These are phyloP conservation scores for Neonectria neomacrospora DNA, from an alignment of 2,329 filamentous ascomycete genomes.

Conservation along the genomic window DNA sequence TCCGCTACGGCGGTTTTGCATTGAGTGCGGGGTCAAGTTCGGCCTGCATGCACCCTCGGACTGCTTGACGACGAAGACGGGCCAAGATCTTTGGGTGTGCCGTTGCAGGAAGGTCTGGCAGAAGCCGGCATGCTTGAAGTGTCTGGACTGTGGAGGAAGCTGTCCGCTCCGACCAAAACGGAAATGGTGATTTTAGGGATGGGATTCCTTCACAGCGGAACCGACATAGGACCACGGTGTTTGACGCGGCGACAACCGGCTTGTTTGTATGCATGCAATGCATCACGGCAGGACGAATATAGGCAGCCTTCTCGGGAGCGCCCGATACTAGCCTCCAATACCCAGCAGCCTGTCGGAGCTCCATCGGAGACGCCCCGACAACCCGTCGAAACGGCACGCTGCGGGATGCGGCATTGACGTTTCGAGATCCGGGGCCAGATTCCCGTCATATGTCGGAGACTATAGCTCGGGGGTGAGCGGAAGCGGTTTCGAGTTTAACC, in stretches of 20 bases:
- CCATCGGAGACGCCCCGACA: background rate
- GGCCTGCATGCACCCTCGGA: slow-evolving; percentile 53
- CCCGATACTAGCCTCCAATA: background rate
- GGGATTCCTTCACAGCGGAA: background rate
- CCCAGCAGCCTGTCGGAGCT: background rate
- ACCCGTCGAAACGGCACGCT: slow-evolving; percentile 12
- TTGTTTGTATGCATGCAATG: slow-evolving; percentile 1
- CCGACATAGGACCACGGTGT: background rate
- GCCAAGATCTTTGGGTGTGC: slow-evolving; percentile 55
- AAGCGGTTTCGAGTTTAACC: slow-evolving; percentile 14
- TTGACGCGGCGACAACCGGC: background rate
- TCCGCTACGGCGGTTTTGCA: slow-evolving; percentile 54
- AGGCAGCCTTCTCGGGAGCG: background rate
- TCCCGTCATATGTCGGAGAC: slow-evolving; percentile 13
- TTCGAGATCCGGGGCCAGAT: slow-evolving; percentile 25
- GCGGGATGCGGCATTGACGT: slow-evolving; percentile 11
- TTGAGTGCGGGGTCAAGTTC: slow-evolving; percentile 53
- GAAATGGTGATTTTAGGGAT: slow-evolving; percentile 38
- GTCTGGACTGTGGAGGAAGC: slow-evolving; percentile 49
- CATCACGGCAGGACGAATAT: background rate
- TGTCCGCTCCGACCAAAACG: slow-evolving; percentile 51
- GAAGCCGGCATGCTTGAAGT: slow-evolving; percentile 50
- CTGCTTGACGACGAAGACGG: slow-evolving; percentile 51
- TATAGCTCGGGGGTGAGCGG: slow-evolving; percentile 17
- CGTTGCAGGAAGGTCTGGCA: slow-evolving; percentile 51